These are phyloP conservation scores for Silene conica DNA, from an alignment of 148 eudicot genomes.

Conservation along the genomic window DNA sequence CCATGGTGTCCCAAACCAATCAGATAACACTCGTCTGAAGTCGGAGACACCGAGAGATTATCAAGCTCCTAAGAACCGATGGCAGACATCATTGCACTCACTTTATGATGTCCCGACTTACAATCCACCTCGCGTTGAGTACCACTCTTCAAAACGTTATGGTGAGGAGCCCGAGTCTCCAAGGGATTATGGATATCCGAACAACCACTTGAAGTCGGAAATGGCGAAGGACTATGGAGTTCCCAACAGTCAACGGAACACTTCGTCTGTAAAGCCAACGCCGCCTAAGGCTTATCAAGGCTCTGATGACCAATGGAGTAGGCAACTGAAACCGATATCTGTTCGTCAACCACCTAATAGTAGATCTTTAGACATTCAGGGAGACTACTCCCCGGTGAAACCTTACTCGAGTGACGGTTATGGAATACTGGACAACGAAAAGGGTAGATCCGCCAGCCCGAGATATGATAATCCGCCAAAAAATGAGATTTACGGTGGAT, in stretches of 20 bases:
- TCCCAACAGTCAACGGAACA: not conserved
- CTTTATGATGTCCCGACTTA: not conserved
- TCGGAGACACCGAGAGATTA: not conserved
- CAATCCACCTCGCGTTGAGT: not conserved
- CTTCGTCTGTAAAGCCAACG: not conserved
- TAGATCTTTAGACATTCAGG: not conserved
- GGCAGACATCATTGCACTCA: not conserved
- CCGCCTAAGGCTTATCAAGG: slow-evolving; percentile 10
- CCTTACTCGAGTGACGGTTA: slow-evolving; percentile 1
- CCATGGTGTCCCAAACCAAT: slow-evolving; percentile 16
- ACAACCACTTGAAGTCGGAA: not conserved
- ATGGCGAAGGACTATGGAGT: not conserved
- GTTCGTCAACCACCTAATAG: slow-evolving; percentile 3
- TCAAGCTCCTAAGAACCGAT: slow-evolving; percentile 9
- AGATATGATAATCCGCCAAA: slow-evolving; percentile 1
- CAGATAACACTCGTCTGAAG: not conserved
- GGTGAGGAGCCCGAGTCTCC: not conserved
- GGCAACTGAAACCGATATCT: slow-evolving; percentile 8
- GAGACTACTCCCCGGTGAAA: not conserved
- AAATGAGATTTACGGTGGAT: no score
- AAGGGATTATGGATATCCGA: not conserved
- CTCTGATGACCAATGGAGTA: slow-evolving; percentile 1
- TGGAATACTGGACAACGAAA: not conserved
- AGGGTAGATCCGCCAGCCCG: not conserved
- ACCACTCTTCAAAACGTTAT: not conserved